A percentile compares a stretch with the other conserved stretches of the same genome.
Evolutionary conservation across 2,329 filamentous ascomycete species (phyloP).

Genomic region (Aspergillus fumigatiaffinis): DNA sequence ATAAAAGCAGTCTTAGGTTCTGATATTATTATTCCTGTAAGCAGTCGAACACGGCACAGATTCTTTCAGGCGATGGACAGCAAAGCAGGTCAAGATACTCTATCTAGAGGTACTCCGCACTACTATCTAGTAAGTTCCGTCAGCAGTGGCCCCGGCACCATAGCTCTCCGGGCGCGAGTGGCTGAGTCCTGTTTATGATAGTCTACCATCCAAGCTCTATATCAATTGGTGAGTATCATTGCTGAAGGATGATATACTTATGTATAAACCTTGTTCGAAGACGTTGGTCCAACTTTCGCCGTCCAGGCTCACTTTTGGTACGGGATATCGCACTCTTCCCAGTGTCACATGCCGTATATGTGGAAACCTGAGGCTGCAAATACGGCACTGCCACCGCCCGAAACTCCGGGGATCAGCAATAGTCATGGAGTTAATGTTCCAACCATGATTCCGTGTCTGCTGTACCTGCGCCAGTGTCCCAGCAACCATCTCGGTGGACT

Average conservation of each 20-base stretch:
- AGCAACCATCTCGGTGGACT: not conserved
- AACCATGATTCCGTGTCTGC: not conserved
- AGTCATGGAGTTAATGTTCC: not conserved
- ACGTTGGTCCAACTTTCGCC: not conserved
- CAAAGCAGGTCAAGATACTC: no score
- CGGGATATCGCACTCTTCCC: not conserved
- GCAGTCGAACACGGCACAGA: not conserved
- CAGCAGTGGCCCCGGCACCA: no score
- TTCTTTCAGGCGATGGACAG: not conserved
- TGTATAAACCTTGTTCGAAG: not conserved
- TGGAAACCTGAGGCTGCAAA: slow-evolving; percentile 15
- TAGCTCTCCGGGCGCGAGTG: not conserved
- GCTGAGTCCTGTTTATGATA: slow-evolving; percentile 1
- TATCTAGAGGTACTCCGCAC: not conserved
- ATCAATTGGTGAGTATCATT: not conserved
- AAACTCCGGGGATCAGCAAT: slow-evolving; percentile 12
- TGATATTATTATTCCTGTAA: not conserved
- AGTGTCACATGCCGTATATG: not conserved
- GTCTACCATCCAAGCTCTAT: not conserved
- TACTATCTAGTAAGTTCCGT: not conserved
- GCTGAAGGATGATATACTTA: not conserved
- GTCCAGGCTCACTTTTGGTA: not conserved
- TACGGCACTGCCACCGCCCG: slow-evolving; percentile 16
- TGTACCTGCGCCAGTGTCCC: not conserved
- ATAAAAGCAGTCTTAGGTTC: not conserved